Conservation (phyloP, 2,329 filamentous ascomycete genomes). For the Aspergillus aculeatinus region DNA sequence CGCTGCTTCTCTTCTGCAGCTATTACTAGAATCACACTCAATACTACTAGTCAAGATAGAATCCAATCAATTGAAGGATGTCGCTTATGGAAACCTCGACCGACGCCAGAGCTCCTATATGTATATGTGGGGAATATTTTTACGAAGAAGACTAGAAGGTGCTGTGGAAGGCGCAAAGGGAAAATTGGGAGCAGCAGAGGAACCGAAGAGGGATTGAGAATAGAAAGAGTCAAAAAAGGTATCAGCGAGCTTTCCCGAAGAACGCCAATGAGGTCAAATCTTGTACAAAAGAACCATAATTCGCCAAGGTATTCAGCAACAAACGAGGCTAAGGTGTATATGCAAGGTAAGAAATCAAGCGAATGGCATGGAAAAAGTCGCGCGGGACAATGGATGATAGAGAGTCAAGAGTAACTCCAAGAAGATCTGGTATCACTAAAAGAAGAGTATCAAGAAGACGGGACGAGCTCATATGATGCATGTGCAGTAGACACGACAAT, state of each 20-base stretch:
- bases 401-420: conserved; percentile 8
- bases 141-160: neutral
- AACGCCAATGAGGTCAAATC: neutral
- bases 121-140: neutral
- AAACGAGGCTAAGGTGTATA: neutral
- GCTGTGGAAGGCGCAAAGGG: neutral
- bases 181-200: neutral
- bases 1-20: neutral
- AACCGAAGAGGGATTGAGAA: neutral
- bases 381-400: conserved; percentile 3
- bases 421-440: conserved; percentile 19
- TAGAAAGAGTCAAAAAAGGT: conserved; percentile 2
- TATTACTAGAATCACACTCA: neutral
- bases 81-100: neutral
- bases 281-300: neutral
- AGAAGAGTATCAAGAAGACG: neutral
- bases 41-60: neutral
- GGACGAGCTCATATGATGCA: conserved; percentile 12
- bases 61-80: neutral
- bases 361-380: neutral
- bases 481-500: conserved; percentile 10
- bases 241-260: neutral
- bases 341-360: neutral
- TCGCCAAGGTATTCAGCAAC: neutral
- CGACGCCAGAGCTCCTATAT: conserved; percentile 10